Base-by-base conservation (phyloP, 2,329 filamentous ascomycete genomes). In the Westerdykella sp. region DNA sequence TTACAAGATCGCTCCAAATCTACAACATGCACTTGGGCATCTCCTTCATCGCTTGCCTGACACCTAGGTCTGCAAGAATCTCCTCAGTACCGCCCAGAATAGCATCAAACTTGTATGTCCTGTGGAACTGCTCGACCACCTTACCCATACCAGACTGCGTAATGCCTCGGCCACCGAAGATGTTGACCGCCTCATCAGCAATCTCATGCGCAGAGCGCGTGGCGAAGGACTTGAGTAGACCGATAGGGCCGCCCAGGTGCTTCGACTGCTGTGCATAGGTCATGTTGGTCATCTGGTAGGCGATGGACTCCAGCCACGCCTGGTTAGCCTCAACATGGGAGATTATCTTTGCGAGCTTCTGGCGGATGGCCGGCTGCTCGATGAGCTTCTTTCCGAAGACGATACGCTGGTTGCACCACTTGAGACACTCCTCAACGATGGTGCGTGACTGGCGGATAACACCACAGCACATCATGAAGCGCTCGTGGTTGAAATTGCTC, bases 261-360 rank as follows among this genome's bases (percentile, higher is more conserved):
- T 80, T 80, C 18, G 84, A 74, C 66, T 94, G 87, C 62, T 91
- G 71, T 42, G 77, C 75, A 68, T 94, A 93, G 28, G 78, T 78
- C 85, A 94, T 87, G 65, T 87, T 75, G 71, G 78, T 84, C 87
- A 94, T 94, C 63, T 94, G 87, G 72, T 88, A 87, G 15, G 87
- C 88, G 60, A 93, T 82, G 34, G 79, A 80, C 66, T 94, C 87
- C 39, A 93, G 78, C 86, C 86, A 94, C 15, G 87, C 79, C 66
- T 94, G 87, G 68, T 85, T 84, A n/a, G 85, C 76, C 67, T 95
- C 87, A 53, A 81, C 78, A 39, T 85, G 80, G 4, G 85, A 80
- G 53, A 94, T 93, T 42, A 63, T 60, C 34, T 60, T 60, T 0
- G 55, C 60, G 31, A 65, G 53, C 81, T 94, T 94, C 59, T 86